Evolutionary conservation across 805 yeast genomes (phyloP), one percentile per base, ranked within the genome.

Genomic region (Yamadazyma scolyti): DNA sequence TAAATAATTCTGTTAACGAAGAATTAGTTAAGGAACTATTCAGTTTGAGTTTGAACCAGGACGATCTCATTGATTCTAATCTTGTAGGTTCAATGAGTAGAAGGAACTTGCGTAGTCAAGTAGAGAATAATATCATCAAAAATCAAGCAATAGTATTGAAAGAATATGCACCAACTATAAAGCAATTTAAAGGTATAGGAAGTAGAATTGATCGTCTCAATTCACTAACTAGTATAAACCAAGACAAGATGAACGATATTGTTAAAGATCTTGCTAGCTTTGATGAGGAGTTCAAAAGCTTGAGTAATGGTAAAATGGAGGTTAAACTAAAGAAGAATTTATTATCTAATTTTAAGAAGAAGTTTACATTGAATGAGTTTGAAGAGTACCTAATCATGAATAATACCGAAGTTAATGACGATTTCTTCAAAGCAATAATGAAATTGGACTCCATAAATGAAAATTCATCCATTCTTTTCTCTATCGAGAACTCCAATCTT

Each of bases 331-430:
- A 80, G 44, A 78, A 73, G 46, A 53, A 64, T 21, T 46, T 84
- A 1, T 53, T 84, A 23, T 44, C 55, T 1, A 66, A 70, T 17
- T 74, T 82, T 43, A 76, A 78, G 39, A 65, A 69, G 4, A 73
- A 73, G 34, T 86, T 83, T 48, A 75, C 89, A 0, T 54, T 90
- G 25, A 72, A 71, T 25, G 89, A 80, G 38, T 73, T 75, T 34
- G 97, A 90, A 43, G 79, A 77, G 26, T 82, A 74, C 44, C 55
- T 72, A 5, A 58, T 89, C 23, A 50, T 54, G 14, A 65, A 68
- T 18, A 67, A 65, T 10, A 14, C 7, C 6, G 73, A 63, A 9
- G 61, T 72, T 18, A 61, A 63, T 39, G 61, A 66, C 2, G 77
- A 71, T 30, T 87, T 82, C 49, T 84, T 86, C 44, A 50, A 47